phyloP scores from a whole-genome alignment of 495 filamentous ascomycete species.

The Hyaloscypha variabilis region DNA sequence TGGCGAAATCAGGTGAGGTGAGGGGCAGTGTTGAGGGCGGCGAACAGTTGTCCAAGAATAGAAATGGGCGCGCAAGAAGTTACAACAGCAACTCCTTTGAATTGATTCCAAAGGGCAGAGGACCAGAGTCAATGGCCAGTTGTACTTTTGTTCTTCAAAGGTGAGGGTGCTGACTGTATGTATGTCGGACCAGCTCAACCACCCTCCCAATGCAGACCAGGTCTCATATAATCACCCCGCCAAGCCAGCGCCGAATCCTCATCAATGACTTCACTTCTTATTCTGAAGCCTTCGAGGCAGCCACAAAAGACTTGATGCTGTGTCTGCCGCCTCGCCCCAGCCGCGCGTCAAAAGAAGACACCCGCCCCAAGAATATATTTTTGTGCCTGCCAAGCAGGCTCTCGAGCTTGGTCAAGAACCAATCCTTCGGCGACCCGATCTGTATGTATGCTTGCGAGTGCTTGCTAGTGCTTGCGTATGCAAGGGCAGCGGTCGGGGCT shows the following conservation, averaged over 20 bases:
- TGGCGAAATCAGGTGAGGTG: neutral
- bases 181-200: conserved; percentile 8
- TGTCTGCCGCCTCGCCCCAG: conserved; percentile 19
- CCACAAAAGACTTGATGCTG: neutral
- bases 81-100: no score
- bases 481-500: conserved; percentile 14
- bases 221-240: conserved; percentile 19
- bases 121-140: neutral
- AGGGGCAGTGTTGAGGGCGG: conserved; percentile 3
- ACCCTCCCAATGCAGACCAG: conserved; percentile 12
- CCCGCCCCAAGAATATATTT: neutral
- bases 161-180: neutral
- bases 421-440: neutral
- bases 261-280: conserved; percentile 15
- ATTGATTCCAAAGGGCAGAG: neutral
- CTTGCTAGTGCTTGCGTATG: conserved; percentile 27
- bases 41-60: conserved; percentile 1
- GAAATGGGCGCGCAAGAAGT: neutral
- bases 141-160: neutral
- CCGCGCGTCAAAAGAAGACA: conserved; percentile 24
- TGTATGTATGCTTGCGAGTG: neutral
- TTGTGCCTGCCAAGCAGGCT: conserved; percentile 29
- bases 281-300: conserved; percentile 29
- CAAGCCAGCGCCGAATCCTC: neutral
- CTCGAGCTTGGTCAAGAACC: conserved; percentile 9